Base-by-base conservation (phyloP, 345 rosid genomes). In the Dipteronia dyeriana region DNA sequence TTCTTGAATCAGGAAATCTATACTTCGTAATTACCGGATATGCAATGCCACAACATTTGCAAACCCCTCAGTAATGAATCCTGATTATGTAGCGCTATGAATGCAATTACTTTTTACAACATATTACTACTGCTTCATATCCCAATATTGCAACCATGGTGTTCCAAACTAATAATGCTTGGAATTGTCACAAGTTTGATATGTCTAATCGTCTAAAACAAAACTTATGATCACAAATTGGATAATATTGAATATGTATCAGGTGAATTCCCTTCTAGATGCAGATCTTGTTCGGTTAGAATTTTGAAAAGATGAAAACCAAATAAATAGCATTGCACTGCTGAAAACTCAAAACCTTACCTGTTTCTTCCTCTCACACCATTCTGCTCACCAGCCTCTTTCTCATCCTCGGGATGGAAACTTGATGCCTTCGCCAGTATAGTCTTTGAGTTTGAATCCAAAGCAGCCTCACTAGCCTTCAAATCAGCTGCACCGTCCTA, bases 401-500 rank as follows among this genome's bases (percentile, higher is more conserved):
- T 82, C 80, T 75, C 88, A 34, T 87, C 90, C 81, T 86, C 86
- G 13, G 80, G 78, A 70, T 51, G 78, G 70, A 66, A 86, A 77
- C 83, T 82, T 59, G 87, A 86, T 76, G 69, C 79, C 83, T 80
- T 90, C 5, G 76, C 65, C 67, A 54, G 75, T 63, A 74, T 17
- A n/a, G 77, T 61, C 78, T 81, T 88, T 77, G 88, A 82, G 64
- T 75, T 63, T 29, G 43, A 75, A 71, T 84, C 97, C 89, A 81
- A 57, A 59, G 74, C 86, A 75, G 82, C 80, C 80, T 79, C 80
- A 67, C 67, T 73, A 75, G 77, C 85, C 89, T 81, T 91, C 59
- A 51, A 79, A 66, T 86, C 90, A 83, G 41, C 90, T 74, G 82
- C 82, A 68, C 86, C 87, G 85, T 94, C 99, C 99, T 97, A 97